Evolutionary conservation across 2,329 filamentous ascomycete species (phyloP).

Genomic region (Zasmidium citrigriseum): DNA sequence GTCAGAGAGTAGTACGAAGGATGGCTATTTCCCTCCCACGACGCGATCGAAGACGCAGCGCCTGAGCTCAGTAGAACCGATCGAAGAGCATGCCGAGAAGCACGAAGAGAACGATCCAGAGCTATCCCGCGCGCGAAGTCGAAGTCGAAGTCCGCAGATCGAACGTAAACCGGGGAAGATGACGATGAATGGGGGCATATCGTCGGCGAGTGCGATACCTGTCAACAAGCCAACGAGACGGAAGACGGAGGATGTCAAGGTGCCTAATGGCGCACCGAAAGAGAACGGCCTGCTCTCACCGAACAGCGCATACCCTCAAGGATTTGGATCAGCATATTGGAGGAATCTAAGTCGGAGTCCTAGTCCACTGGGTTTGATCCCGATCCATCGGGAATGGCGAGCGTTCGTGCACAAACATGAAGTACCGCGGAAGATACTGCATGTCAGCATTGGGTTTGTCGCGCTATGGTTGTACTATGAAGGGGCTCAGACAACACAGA

Average conservation of each 20-base stretch:
- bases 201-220: constrained; percentile 15
- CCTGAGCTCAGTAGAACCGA: constrained; percentile 59
- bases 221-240: constrained; percentile 26
- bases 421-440: constrained; percentile 87
- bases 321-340: constrained; percentile 76
- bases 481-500: constrained; percentile 73
- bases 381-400: constrained; percentile 89
- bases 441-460: constrained; percentile 95
- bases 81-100: constrained; percentile 56
- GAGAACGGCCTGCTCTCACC: constrained; percentile 34
- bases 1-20: constrained; percentile 56
- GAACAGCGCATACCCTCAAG: constrained; percentile 40
- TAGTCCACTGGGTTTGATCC: constrained; percentile 89
- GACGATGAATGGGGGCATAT: constrained; percentile 27
- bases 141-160: constrained; percentile 68
- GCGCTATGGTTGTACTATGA: constrained; percentile 81
- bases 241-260: constrained; percentile 37
- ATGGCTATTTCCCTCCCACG: constrained; percentile 70
- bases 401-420: constrained; percentile 92
- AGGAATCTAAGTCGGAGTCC: constrained; percentile 87
- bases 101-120: constrained; percentile 50
- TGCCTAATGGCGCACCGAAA: constrained; percentile 19
- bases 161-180: constrained; percentile 27
- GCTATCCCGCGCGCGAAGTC: constrained; percentile 61
- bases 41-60: constrained; percentile 75